Evolutionary conservation across 164 flowering plant species (phyloP).

Genomic region (Santalum album): DNA sequence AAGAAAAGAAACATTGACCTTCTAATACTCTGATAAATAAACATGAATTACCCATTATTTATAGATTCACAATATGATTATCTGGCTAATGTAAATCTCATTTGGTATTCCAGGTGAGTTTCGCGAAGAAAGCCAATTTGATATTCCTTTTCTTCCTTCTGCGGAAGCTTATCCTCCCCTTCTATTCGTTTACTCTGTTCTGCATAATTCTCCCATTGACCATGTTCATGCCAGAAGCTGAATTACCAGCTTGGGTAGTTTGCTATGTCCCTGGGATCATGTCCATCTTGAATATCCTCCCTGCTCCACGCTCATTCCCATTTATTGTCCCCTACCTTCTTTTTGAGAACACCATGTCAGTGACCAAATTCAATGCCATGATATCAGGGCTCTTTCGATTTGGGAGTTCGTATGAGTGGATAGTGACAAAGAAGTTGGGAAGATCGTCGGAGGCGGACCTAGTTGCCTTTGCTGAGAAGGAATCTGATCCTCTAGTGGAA

Average conservation of each 20-base stretch:
- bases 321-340: conserved; percentile 89
- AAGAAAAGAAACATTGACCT: too few species aligned
- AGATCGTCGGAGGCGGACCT: conserved; percentile 89
- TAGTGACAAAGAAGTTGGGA: conserved; percentile 86
- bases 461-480: conserved; percentile 55
- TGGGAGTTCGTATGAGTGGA: conserved; percentile 89
- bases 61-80: not conserved
- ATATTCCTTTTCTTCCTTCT: conserved; percentile 87
- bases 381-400: conserved; percentile 77
- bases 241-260: conserved; percentile 90
- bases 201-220: conserved; percentile 92
- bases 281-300: conserved; percentile 83
- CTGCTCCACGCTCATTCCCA: conserved; percentile 85
- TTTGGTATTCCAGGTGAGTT: conserved; percentile 46
- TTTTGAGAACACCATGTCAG: conserved; percentile 97
- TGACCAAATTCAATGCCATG: conserved; percentile 97
- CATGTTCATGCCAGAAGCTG: conserved; percentile 94
- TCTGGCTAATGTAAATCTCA: not conserved
- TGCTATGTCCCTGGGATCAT: conserved; percentile 87
- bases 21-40: too few species aligned
- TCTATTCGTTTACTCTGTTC: conserved; percentile 93
- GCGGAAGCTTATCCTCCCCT: conserved; percentile 84
- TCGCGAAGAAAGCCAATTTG: conserved; percentile 70
- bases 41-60: not conserved
- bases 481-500: conserved; percentile 31